Conservation (phyloP, 352 stramenopile genomes). For the Discostella stelligera region DNA sequence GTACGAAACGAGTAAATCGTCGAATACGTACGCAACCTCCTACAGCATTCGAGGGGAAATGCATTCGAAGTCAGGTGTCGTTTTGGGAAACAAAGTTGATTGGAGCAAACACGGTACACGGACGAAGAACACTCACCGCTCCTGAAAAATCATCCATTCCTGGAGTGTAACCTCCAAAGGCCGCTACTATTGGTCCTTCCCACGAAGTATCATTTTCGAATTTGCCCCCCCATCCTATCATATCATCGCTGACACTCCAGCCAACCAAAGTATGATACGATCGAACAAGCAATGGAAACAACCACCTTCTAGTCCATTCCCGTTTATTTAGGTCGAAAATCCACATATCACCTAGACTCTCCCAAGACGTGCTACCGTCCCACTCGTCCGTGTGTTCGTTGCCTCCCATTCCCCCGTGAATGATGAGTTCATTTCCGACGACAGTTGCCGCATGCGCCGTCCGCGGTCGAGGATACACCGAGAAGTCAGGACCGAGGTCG, state of each 20-base stretch:
- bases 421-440: slow-evolving; percentile 54
- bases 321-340: slow-evolving; percentile 53
- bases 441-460: slow-evolving; percentile 61
- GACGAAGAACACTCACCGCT: slow-evolving; percentile 26
- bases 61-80: neutral
- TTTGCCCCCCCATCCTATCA: slow-evolving; percentile 26
- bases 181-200: slow-evolving; percentile 38
- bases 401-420: slow-evolving; percentile 57
- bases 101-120: neutral
- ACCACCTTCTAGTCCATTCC: slow-evolving; percentile 42
- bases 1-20: slow-evolving; percentile 54
- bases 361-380: slow-evolving; percentile 51
- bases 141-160: slow-evolving; percentile 44
- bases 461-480: slow-evolving; percentile 34
- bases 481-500: slow-evolving; percentile 19
- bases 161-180: slow-evolving; percentile 56
- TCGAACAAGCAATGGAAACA: slow-evolving; percentile 44
- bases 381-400: slow-evolving; percentile 40
- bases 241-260: slow-evolving; percentile 31
- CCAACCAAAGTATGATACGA: slow-evolving; percentile 57
- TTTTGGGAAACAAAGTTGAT: neutral
- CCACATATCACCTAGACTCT: slow-evolving; percentile 58
- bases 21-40: slow-evolving; percentile 57
- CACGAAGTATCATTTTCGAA: slow-evolving; percentile 40
- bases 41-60: slow-evolving; percentile 7